Base-by-base conservation (phyloP, 768 basidiomycete genomes). In the Pleurotus ostreatus region DNA sequence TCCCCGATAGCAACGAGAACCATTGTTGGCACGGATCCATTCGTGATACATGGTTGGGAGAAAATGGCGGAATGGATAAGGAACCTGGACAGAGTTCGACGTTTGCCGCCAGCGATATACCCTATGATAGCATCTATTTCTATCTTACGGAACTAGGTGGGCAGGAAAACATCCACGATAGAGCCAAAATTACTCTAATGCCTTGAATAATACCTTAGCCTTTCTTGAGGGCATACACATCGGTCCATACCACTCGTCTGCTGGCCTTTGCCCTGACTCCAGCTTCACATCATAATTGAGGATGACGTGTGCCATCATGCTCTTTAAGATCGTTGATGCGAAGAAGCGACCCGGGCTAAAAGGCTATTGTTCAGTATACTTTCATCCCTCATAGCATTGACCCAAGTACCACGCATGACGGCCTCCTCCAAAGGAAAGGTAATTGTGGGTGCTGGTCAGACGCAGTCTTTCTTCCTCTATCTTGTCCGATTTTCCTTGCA, bases 231-330 rank as follows among this genome's bases (percentile, higher is more conserved):
- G 51, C 18, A 53, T 20, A 22, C 51, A 9, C 51, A 53, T 53
- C 8, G 51, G 51, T 23, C 51, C 51, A 11, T 38, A n/a, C 51
- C 51, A 53, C 22, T 53, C 51, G 22, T 53, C 34, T 15, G 7
- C 15, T 7, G 51, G 51, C 18, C 51, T 20, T 22, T 6, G n/a
- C 12, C 51, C 51, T 4, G 49, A 55, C 2, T 49, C 56, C 46
- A 64, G 26, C 56, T 61, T 67, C 16, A 71, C 54, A 57, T 67
- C 68, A 45, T 68, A 69, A n/a, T 57, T 63, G 61, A 59, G 16
- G 8, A 76, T 51, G 4, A 73, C 47, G 43, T 74, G 63, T 1
- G 71, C 73, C 51, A 75, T 45, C 64, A 75, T 69, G 4, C 62
- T 55, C 49, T 75, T 74, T 45, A 76, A 53, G 52, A 60, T 57